These are phyloP conservation scores for Fusarium sp. DNA, from an alignment of 2,329 filamentous ascomycete species.

Conservation along the genomic window DNA sequence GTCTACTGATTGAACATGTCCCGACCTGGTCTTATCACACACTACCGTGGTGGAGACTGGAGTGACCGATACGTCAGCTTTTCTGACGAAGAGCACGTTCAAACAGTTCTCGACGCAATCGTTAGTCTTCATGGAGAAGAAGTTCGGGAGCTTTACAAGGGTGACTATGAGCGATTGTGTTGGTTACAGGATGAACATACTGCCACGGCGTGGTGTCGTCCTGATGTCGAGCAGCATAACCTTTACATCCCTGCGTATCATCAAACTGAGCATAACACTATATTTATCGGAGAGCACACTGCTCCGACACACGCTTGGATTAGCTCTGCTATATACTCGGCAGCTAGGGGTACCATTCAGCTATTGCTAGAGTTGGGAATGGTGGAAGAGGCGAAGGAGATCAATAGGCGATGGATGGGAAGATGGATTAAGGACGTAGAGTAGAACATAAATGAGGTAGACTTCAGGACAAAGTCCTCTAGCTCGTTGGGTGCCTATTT, in stretches of 20 bases:
- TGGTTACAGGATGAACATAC: slow-evolving; percentile 23
- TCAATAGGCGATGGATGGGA: slow-evolving; percentile 16
- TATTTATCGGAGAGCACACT: slow-evolving; percentile 78
- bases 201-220: slow-evolving; percentile 67
- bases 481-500: too few species aligned
- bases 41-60: slow-evolving; percentile 63
- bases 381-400: slow-evolving; percentile 37
- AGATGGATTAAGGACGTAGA: background rate
- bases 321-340: slow-evolving; percentile 75
- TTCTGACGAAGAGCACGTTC: slow-evolving; percentile 51
- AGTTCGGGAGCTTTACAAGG: background rate
- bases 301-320: slow-evolving; percentile 81
- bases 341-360: slow-evolving; percentile 69
- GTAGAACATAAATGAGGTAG: background rate
- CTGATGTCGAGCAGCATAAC: slow-evolving; percentile 73
- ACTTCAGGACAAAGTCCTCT: too few species aligned
- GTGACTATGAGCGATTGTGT: slow-evolving; percentile 21
- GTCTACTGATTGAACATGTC: slow-evolving; percentile 74
- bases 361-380: slow-evolving; percentile 50
- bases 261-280: slow-evolving; percentile 74
- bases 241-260: slow-evolving; percentile 80
- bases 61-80: slow-evolving; percentile 8
- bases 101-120: slow-evolving; percentile 17
- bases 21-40: slow-evolving; percentile 71
- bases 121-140: slow-evolving; percentile 16